Conservation (phyloP, 1,284 basidiomycete species). For the Apiotrichum akiyoshidainum region DNA sequence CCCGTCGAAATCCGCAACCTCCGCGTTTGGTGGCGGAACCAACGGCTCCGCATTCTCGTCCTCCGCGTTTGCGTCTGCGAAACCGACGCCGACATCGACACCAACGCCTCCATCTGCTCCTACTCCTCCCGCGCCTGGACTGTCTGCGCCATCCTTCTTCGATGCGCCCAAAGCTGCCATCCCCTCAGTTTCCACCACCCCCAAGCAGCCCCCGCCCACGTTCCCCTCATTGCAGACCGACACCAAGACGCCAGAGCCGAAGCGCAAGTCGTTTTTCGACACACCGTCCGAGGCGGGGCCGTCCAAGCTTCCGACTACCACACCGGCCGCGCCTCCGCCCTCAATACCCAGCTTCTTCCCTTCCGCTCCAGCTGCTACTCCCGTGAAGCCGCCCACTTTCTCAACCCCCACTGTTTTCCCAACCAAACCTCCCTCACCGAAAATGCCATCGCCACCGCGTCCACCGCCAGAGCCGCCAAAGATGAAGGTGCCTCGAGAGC, state of each 20-base stretch:
- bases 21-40: background rate
- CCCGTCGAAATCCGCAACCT: background rate
- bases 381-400: conserved; percentile 1
- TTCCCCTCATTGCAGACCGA: background rate
- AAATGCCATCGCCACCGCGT: conserved; percentile 2
- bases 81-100: background rate
- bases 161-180: background rate
- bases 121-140: background rate
- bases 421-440: conserved; percentile 4
- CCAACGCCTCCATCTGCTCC: background rate
- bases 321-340: background rate
- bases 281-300: background rate
- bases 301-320: background rate
- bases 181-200: background rate
- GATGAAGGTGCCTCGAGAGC: conserved; percentile 12
- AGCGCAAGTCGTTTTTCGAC: background rate
- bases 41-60: background rate
- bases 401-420: background rate
- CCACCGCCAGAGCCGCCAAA: conserved; percentile 8
- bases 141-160: background rate
- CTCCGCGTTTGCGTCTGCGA: background rate
- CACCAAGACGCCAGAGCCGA: background rate
- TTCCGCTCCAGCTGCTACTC: background rate
- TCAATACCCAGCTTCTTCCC: conserved; percentile 22
- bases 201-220: background rate